Evolutionary conservation across 768 basidiomycete species (phyloP).

Genomic region (Trametes coccinea): DNA sequence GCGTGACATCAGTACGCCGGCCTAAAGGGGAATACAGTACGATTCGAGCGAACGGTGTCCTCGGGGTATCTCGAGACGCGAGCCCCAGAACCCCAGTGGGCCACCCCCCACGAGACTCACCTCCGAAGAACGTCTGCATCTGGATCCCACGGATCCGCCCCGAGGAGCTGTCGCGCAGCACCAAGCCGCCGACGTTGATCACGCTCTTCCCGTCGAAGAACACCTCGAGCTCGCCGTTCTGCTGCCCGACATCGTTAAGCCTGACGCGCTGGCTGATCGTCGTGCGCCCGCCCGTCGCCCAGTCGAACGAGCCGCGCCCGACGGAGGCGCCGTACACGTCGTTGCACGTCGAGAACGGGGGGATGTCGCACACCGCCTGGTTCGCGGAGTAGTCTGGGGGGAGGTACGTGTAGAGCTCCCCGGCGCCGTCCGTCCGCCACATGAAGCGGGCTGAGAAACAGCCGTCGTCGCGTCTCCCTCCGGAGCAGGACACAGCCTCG

Average conservation of each 20-base stretch:
- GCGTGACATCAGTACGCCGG: constrained; percentile 7
- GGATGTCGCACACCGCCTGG: constrained; percentile 48
- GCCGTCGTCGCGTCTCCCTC: constrained; percentile 55
- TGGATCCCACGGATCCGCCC: constrained; percentile 68
- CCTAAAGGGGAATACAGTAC: constrained; percentile 11
- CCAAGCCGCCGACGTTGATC: constrained; percentile 55
- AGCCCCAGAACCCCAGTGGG: constrained; percentile 5
- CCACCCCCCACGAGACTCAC: constrained; percentile 34
- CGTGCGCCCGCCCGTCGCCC: constrained; percentile 63
- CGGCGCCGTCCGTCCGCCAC: constrained; percentile 55
- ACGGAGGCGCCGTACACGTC: constrained; percentile 65
- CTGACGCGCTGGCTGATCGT: constrained; percentile 66
- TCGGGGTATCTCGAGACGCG: not conserved
- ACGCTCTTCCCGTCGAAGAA: constrained; percentile 66
- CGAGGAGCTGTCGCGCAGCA: constrained; percentile 48
- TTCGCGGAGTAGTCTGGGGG: constrained; percentile 50
- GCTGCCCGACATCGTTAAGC: constrained; percentile 68
- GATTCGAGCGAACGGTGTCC: not conserved
- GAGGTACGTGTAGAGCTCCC: constrained; percentile 49
- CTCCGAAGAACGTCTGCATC: constrained; percentile 82
- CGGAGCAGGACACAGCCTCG: constrained; percentile 60
- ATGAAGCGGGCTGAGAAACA: constrained; percentile 74
- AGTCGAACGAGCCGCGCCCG: constrained; percentile 68
- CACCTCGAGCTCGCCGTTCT: constrained; percentile 72
- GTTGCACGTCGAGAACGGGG: constrained; percentile 57